phyloP scores from a whole-genome alignment of 176 grass and related monocot species.

The Bonia amplexicaulis region DNA sequence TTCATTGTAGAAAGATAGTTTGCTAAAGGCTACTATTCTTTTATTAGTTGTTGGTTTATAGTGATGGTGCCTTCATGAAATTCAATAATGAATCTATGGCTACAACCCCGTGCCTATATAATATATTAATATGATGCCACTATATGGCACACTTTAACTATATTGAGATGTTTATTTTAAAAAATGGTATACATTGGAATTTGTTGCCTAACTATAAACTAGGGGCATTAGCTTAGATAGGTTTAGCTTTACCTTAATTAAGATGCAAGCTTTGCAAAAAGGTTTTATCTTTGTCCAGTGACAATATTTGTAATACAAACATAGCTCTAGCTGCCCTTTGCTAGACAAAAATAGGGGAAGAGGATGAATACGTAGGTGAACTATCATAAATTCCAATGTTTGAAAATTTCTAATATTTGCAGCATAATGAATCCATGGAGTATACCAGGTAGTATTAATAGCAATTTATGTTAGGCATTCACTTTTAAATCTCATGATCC shows the following conservation, averaged over 20 bases:
- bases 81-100: not conserved
- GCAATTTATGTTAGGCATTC: not conserved
- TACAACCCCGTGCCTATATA: too few species aligned
- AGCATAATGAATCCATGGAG: not conserved
- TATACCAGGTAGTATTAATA: not conserved
- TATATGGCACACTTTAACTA: not conserved
- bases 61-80: not conserved
- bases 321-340: not conserved
- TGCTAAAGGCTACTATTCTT: not conserved
- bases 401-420: not conserved
- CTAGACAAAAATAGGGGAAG: not conserved
- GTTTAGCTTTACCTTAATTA: not conserved
- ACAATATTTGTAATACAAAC: not conserved
- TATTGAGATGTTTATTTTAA: not conserved
- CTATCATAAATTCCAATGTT: not conserved
- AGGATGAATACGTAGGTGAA: not conserved
- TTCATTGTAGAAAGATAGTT: not conserved
- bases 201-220: not conserved
- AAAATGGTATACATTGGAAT: not conserved
- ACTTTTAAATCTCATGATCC: not conserved
- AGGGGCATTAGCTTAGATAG: not conserved
- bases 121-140: not conserved
- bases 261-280: not conserved
- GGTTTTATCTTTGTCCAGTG: not conserved
- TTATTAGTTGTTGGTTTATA: not conserved